A percentile compares a stretch with the other conserved stretches of the same genome.
Conservation (phyloP, 768 basidiomycete species). For the Boletus subcaerulescens region DNA sequence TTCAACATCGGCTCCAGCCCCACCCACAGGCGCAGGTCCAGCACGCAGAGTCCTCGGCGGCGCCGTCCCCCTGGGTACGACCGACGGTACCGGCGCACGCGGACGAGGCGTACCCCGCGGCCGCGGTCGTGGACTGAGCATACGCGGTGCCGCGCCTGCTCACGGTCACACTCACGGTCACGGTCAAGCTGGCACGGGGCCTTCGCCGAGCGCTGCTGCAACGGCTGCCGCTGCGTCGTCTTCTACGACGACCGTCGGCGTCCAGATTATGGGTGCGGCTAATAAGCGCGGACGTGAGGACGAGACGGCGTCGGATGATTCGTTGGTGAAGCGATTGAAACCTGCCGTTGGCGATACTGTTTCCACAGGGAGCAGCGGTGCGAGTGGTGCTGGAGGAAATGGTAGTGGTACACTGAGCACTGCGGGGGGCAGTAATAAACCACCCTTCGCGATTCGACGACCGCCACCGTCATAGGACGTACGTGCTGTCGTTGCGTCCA, state of each 20-base stretch:
- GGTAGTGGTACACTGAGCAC: neutral
- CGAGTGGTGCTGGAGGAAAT: neutral
- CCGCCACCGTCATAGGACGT: slow-evolving; percentile 19
- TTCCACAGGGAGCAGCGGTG: neutral
- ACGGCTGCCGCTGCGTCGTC: slow-evolving; percentile 21
- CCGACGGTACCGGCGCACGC: slow-evolving; percentile 21
- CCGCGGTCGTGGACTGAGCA: slow-evolving; percentile 26
- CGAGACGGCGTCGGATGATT: slow-evolving; percentile 45
- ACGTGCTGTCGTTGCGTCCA: too few species aligned
- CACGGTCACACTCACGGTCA: slow-evolving; percentile 8
- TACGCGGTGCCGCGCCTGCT: slow-evolving; percentile 31
- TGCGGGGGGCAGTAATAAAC: slow-evolving; percentile 30
- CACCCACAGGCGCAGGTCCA: slow-evolving; percentile 27
- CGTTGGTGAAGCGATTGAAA: slow-evolving; percentile 66
- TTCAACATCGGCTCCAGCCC: slow-evolving; percentile 6
- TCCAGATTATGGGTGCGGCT: slow-evolving; percentile 65
- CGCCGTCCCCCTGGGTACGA: slow-evolving; percentile 25
- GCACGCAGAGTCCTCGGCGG: slow-evolving; percentile 32
- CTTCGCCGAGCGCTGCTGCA: too few species aligned
- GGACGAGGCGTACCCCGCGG: slow-evolving; percentile 37
- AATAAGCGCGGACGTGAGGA: slow-evolving; percentile 65
- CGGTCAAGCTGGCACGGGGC: too few species aligned
- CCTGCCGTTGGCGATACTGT: slow-evolving; percentile 40
- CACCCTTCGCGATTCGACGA: slow-evolving; percentile 35
- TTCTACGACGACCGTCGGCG: slow-evolving; percentile 32